These are phyloP conservation scores for Aspergillus melleus DNA, from an alignment of 2,329 filamentous ascomycete genomes.

Conservation along the genomic window DNA sequence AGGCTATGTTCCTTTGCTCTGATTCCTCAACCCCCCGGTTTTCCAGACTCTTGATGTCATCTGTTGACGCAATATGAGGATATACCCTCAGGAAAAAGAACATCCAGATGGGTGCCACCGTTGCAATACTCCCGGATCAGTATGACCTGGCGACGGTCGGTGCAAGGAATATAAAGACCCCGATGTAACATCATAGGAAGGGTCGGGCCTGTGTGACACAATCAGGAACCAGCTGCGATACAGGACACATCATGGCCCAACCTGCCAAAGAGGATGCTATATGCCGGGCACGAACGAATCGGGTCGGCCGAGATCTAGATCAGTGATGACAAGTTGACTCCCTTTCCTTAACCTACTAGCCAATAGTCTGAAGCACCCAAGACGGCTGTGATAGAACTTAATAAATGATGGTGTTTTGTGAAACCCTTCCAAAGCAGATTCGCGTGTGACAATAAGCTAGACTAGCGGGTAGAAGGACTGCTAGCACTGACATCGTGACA, in stretches of 20 bases:
- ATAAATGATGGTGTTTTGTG: not conserved
- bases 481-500: not conserved
- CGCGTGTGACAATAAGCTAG: not conserved
- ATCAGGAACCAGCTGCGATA: not conserved
- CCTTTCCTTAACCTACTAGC: not conserved
- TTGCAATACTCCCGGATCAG: not conserved
- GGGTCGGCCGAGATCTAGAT: not conserved
- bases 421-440: not conserved
- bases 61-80: not conserved
- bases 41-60: not conserved
- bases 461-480: not conserved
- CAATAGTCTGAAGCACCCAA: not conserved
- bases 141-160: not conserved
- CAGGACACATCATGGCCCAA: not conserved
- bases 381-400: not conserved
- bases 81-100: not conserved
- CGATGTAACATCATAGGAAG: not conserved
- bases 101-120: not conserved
- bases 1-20: not conserved
- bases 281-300: not conserved
- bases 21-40: not conserved
- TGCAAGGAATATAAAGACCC: not conserved
- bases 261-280: not conserved
- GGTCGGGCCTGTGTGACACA: slow-evolving; percentile 2
- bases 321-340: not conserved